phyloP scores from a whole-genome alignment of 768 basidiomycete genomes.

The Lactarius deliciosus region DNA sequence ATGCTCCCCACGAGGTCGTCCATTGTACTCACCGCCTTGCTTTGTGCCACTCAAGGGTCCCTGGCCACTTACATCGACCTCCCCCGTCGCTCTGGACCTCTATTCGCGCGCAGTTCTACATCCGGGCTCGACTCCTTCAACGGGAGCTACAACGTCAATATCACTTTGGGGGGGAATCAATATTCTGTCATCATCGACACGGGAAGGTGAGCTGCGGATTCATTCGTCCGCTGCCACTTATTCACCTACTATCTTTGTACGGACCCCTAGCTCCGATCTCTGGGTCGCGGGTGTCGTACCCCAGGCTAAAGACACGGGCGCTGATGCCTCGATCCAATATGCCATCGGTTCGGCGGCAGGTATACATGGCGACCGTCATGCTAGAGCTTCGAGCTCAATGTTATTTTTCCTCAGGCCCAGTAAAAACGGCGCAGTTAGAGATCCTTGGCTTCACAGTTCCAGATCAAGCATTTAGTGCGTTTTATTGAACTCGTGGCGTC shows the following conservation, averaged over 20 bases:
- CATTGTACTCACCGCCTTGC: constrained; percentile 3
- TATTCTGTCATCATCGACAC: constrained; percentile 44
- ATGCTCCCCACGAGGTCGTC: constrained; percentile 7
- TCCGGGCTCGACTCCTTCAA: background rate
- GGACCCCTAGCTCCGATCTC: constrained; percentile 54
- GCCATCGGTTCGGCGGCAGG: constrained; percentile 48
- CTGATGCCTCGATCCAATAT: constrained; percentile 46
- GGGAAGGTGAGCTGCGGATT: constrained; percentile 40
- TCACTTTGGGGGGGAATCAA: constrained; percentile 39
- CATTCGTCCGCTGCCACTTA: background rate
- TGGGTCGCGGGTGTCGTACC: constrained; percentile 53
- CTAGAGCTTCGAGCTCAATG: background rate
- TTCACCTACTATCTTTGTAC: background rate
- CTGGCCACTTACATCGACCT: constrained; percentile 9
- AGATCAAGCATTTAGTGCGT: constrained; percentile 50
- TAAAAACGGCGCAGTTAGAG: constrained; percentile 44
- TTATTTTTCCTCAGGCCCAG: constrained; percentile 36
- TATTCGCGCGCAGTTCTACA: constrained; percentile 4
- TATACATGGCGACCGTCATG: background rate
- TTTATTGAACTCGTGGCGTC: background rate
- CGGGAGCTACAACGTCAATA: constrained; percentile 31
- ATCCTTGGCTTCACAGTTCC: constrained; percentile 46
- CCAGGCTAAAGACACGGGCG: constrained; percentile 41
- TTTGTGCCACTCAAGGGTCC: background rate
- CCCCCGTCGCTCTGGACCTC: background rate